Evolutionary conservation across 805 yeast species (phyloP).

Genomic region (Hermanozyma aechmeae): DNA sequence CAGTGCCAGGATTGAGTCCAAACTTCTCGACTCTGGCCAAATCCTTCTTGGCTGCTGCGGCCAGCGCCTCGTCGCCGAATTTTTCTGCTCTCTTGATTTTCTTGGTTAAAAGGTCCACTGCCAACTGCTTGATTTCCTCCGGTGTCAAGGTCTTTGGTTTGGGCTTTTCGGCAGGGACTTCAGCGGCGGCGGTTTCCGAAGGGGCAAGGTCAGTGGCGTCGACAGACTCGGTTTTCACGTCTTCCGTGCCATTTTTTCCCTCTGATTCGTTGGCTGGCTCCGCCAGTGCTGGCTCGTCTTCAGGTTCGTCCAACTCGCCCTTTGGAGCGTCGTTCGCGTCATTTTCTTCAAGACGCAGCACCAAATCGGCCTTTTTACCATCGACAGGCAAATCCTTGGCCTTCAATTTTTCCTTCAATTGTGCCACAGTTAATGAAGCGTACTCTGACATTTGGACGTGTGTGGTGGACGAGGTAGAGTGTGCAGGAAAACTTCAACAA

Average conservation of each 20-base stretch:
- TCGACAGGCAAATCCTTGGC: conserved; percentile 54
- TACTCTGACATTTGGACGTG: conserved; percentile 50
- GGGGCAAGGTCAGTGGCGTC: too few relatives aligned
- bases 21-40: conserved; percentile 72
- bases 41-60: conserved; percentile 48
- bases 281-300: conserved; percentile 1
- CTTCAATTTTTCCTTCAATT: conserved; percentile 71
- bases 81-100: conserved; percentile 67
- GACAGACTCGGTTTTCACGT: too few relatives aligned
- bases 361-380: conserved; percentile 77
- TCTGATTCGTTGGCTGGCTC: conserved; percentile 3
- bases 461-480: too few relatives aligned
- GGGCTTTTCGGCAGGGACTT: too few relatives aligned
- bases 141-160: conserved; percentile 39
- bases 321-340: conserved; percentile 22
- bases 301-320: conserved; percentile 2
- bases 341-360: conserved; percentile 53
- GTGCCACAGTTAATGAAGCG: conserved; percentile 67
- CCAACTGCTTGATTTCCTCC: conserved; percentile 63
- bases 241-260: conserved; percentile 1
- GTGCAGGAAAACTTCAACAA: too few relatives aligned
- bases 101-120: conserved; percentile 56
- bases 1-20: conserved; percentile 64
- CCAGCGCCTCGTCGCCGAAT: conserved; percentile 60
- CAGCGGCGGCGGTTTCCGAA: too few relatives aligned